Percentiles rank a stretch among this genome's conserved stretches.
Evolutionary conservation across 148 eudicot species (phyloP).

Genomic region (Drosera capensis): DNA sequence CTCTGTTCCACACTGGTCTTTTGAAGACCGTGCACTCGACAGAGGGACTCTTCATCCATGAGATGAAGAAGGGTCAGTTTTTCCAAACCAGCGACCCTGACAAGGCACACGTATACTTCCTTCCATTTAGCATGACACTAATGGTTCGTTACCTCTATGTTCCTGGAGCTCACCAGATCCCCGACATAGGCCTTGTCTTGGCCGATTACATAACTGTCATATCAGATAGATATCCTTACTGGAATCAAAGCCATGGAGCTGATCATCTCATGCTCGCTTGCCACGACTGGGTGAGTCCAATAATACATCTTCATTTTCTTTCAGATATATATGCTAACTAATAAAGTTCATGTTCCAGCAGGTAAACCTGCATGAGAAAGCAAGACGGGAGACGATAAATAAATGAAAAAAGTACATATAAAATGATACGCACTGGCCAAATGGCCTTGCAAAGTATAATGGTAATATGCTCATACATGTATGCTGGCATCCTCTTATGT

Average conservation of each 20-base stretch:
- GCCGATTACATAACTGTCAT: constrained; percentile 22
- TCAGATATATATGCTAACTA: too few species aligned
- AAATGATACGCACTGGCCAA: too few species aligned
- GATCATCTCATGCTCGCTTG: constrained; percentile 61
- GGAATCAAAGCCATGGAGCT: constrained; percentile 28
- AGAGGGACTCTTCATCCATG: constrained; percentile 47
- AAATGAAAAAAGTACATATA: too few species aligned
- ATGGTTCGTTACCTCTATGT: constrained; percentile 25
- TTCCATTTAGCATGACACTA: constrained; percentile 30
- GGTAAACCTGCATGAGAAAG: too few species aligned
- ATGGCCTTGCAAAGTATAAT: too few species aligned
- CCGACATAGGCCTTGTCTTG: constrained; percentile 20
- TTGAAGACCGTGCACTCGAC: constrained; percentile 29
- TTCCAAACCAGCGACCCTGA: constrained; percentile 17
- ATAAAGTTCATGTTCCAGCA: too few species aligned
- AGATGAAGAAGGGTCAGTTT: constrained; percentile 28
- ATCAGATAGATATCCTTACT: constrained; percentile 12
- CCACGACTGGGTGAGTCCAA: constrained; percentile 49
- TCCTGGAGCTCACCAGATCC: constrained; percentile 14
- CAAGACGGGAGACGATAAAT: too few species aligned
- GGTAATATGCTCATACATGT: too few species aligned
- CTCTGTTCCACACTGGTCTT: constrained; percentile 38
- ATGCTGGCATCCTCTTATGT: constrained; percentile 28
- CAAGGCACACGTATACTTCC: constrained; percentile 19
- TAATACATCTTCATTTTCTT: not conserved